These are phyloP conservation scores for Purshia tridentata DNA, from an alignment of 306 rosid species.

Conservation along the genomic window DNA sequence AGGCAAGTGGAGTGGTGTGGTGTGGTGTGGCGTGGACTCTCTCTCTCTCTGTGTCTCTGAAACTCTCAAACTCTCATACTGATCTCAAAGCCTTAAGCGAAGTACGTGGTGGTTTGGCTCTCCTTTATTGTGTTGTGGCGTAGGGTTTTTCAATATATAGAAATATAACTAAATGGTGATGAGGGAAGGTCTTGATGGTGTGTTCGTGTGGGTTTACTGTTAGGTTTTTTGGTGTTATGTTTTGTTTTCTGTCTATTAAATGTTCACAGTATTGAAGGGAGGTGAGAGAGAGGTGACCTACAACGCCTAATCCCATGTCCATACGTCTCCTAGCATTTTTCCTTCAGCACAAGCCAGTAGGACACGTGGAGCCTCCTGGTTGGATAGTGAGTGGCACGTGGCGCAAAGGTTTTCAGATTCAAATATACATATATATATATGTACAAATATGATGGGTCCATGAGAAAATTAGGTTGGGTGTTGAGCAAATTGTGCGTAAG, in stretches of 20 bases:
- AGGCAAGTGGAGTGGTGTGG: no score
- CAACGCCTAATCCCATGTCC: slow-evolving; percentile 52
- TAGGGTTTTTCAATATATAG: slow-evolving; percentile 18
- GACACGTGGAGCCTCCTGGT: slow-evolving; percentile 26
- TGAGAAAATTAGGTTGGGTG: slow-evolving; percentile 64
- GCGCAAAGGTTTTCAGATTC: slow-evolving; percentile 8
- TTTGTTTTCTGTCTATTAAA: not conserved
- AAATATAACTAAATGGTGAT: not conserved
- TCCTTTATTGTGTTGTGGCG: not conserved
- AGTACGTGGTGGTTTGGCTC: not conserved
- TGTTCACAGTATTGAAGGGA: slow-evolving; percentile 17
- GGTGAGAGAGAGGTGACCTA: slow-evolving; percentile 75
- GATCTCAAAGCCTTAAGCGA: no score
- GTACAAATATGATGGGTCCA: not conserved
- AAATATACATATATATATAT: no score
- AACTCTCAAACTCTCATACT: no score
- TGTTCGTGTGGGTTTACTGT: slow-evolving; percentile 4
- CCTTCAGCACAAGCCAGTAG: not conserved
- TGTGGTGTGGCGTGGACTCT: not conserved
- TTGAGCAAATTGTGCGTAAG: slow-evolving; percentile 50
- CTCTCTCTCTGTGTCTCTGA: not conserved
- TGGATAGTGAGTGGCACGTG: slow-evolving; percentile 42
- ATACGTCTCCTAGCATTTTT: slow-evolving; percentile 25
- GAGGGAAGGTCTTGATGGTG: slow-evolving; percentile 5
- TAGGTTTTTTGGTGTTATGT: not conserved